Evolutionary conservation across 1,284 basidiomycete genomes (phyloP).

Genomic region (Cutaneotrichosporon cavernicola): DNA sequence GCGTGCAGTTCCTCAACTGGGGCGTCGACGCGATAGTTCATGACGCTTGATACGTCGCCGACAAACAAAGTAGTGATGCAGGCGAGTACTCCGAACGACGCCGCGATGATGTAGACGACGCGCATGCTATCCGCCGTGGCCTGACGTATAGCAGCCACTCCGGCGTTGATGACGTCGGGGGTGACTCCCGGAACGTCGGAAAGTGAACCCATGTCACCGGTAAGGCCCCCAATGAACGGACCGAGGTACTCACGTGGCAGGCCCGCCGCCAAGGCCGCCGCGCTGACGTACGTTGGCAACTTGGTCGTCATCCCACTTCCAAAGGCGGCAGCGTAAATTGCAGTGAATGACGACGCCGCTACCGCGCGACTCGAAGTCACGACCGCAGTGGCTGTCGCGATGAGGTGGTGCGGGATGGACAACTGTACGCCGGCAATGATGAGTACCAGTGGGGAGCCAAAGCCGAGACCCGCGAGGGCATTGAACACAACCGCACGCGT

Average conservation of each 20-base stretch:
- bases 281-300: constrained; percentile 21
- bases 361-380: constrained; percentile 26
- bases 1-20: constrained; percentile 21
- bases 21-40: constrained; percentile 21
- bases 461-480: constrained; percentile 27
- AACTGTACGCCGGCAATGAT: constrained; percentile 29
- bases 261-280: constrained; percentile 23
- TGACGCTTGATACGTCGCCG: constrained; percentile 15
- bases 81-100: constrained; percentile 16
- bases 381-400: constrained; percentile 28
- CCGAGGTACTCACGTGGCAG: constrained; percentile 18
- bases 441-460: constrained; percentile 28
- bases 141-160: constrained; percentile 1
- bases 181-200: constrained; percentile 17
- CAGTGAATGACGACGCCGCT: constrained; percentile 23
- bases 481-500: constrained; percentile 16
- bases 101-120: constrained; percentile 20
- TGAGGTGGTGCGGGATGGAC: constrained; percentile 29
- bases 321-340: constrained; percentile 26
- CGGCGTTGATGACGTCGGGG: constrained; percentile 16
- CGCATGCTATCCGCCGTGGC: constrained; percentile 15
- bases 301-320: constrained; percentile 14
- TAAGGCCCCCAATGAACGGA: constrained; percentile 15
- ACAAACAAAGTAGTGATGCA: constrained; percentile 10
- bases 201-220: constrained; percentile 6